Evolutionary conservation across 441 rosid genomes (phyloP), one percentile per base, ranked within the genome.

Genomic region (Isatis lusitanica): DNA sequence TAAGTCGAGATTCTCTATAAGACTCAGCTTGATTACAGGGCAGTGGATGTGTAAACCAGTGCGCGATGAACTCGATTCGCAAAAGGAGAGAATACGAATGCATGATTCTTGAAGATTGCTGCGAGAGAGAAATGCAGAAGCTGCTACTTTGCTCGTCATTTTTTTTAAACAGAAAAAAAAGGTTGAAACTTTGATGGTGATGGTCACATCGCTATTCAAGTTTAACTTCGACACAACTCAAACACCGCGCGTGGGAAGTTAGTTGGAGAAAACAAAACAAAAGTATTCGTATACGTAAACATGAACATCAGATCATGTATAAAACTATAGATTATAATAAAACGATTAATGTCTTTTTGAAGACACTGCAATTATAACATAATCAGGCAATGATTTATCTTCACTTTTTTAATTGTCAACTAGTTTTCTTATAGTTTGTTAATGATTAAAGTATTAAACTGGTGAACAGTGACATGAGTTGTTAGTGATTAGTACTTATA

Each of bases 1-100:
- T 66, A 91, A 64, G 63, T 82, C 83, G 50, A 86, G 47, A 70
- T 79, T 71, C 2, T 80, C 76, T 3, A 79, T 66, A 44, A 87
- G 76, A 75, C 83, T 79, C 59, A 83, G 43, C 79, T 91, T 91
- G 66, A 85, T 76, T 7, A 86, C 51, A 6, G 87, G 83, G 55
- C 85, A 70, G 71, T 86, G 95, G 66, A 86, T 78, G 72, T 85
- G 89, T 56, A 83, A 31, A 5, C 89, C 97, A 18, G 74, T 73
- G 74, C 71, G 76, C 9, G 75, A 77, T n/a, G 85, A 78, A 40
- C 33, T 77, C 42, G 83, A 78, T 78, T 86, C 86, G 87, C 93
- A 85, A 11, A 81, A 69, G 33, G 83, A 78, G 63, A 83, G 72
- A 10, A 89, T 35, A 56, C 73, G 77, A 16, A 73, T 79, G 71